These are phyloP conservation scores for Saccharomyces hybrid DNA, from an alignment of 1,139 yeast species.

Conservation along the genomic window DNA sequence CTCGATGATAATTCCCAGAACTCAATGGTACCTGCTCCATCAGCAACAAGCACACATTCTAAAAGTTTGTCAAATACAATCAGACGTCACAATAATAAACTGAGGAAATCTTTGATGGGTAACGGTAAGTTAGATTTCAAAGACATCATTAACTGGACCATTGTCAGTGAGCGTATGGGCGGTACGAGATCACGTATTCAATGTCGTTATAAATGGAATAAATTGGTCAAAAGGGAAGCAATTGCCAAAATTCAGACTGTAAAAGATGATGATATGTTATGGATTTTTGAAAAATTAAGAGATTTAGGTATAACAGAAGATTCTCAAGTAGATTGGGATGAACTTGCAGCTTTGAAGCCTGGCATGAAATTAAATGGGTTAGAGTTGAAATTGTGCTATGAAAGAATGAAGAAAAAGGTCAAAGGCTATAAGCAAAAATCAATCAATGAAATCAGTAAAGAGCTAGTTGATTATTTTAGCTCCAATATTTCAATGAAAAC, in stretches of 20 bases:
- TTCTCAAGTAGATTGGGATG: conserved; percentile 61
- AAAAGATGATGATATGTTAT: conserved; percentile 44
- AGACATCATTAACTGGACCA: conserved; percentile 73
- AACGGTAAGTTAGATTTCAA: conserved; percentile 18
- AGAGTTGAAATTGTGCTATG: conserved; percentile 41
- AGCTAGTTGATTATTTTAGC: conserved; percentile 22
- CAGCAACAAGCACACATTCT: not conserved
- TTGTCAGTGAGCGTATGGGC: conserved; percentile 81
- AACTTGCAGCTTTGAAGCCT: conserved; percentile 41
- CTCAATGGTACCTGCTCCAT: not conserved
- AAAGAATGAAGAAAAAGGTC: conserved; percentile 38
- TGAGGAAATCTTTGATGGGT: not conserved
- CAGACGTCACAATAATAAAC: not conserved
- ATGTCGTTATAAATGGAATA: conserved; percentile 92
- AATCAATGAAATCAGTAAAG: conserved; percentile 36
- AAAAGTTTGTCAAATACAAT: not conserved
- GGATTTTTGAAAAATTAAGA: conserved; percentile 50
- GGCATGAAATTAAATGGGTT: conserved; percentile 39
- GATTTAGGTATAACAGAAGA: conserved; percentile 41
- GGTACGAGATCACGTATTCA: conserved; percentile 86
- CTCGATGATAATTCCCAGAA: not conserved
- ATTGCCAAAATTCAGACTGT: conserved; percentile 43
- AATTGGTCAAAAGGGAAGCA: conserved; percentile 57
- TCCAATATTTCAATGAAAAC: conserved; percentile 13
- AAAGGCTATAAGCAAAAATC: conserved; percentile 36